A percentile compares a stretch with the other conserved stretches of the same genome.
Evolutionary conservation across 257 asterid species (phyloP).

Genomic region (Solanum microdontum): DNA sequence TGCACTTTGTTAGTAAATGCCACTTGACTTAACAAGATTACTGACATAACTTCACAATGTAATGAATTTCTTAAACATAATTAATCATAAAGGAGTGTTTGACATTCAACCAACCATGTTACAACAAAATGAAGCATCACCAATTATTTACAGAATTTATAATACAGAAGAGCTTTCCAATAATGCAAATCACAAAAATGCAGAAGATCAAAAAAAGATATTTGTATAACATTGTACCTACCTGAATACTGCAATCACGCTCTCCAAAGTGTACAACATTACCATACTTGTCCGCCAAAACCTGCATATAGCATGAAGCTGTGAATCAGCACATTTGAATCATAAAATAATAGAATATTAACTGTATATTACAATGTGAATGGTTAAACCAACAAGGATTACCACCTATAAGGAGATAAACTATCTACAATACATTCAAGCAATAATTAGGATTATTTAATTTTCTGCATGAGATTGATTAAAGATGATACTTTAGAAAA

Average conservation of each 20-base stretch:
- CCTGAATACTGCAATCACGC: constrained; percentile 99
- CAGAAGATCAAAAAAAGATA: not conserved
- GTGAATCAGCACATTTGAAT: not conserved
- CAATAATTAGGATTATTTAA: not conserved
- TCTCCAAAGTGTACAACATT: constrained; percentile 97
- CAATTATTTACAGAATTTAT: not conserved
- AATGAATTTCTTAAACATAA: not conserved
- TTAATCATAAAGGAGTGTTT: not conserved
- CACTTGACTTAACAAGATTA: not conserved
- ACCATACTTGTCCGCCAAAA: constrained; percentile 84
- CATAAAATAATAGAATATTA: not conserved
- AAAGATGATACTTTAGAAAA: not conserved
- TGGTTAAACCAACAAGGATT: not conserved
- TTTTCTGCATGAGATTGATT: not conserved
- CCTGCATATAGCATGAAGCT: constrained; percentile 29
- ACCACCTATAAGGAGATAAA: not conserved
- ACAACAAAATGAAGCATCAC: not conserved
- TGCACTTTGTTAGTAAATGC: not conserved
- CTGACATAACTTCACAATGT: not conserved
- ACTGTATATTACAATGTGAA: not conserved
- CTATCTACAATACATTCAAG: not conserved
- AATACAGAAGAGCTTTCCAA: not conserved
- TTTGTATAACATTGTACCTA: constrained; percentile 12
- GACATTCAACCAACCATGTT: not conserved
- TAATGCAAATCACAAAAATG: not conserved